Conservation (phyloP, 2,329 filamentous ascomycete species). For the Pseudocercospora vitis region DNA sequence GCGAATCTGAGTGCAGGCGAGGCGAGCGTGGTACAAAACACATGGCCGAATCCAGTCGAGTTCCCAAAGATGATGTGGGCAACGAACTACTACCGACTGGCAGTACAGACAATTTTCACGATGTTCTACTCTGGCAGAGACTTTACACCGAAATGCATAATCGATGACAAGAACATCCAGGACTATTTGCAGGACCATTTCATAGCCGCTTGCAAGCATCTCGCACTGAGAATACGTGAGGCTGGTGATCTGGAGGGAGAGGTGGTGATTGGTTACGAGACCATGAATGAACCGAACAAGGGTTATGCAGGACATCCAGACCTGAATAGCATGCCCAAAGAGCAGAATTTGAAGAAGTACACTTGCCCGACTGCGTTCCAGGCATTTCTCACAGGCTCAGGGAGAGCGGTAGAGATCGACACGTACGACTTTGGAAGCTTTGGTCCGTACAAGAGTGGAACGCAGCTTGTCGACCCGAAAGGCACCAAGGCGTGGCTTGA, state of each 20-base stretch:
- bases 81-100: slow-evolving; percentile 89
- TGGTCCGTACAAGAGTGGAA: slow-evolving; percentile 86
- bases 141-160: slow-evolving; percentile 93
- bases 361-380: slow-evolving; percentile 95
- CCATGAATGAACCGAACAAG: slow-evolving; percentile 89
- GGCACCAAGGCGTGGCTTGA: slow-evolving; percentile 79
- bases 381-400: slow-evolving; percentile 85
- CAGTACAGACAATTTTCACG: slow-evolving; percentile 87
- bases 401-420: slow-evolving; percentile 83
- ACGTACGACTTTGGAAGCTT: slow-evolving; percentile 93
- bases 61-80: slow-evolving; percentile 99
- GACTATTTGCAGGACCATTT: slow-evolving; percentile 91
- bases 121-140: slow-evolving; percentile 88
- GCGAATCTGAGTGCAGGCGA: slow-evolving; percentile 81
- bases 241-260: slow-evolving; percentile 85
- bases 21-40: slow-evolving; percentile 93
- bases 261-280: slow-evolving; percentile 93
- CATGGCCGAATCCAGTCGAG: slow-evolving; percentile 75
- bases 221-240: slow-evolving; percentile 82
- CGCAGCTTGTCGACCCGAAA: slow-evolving; percentile 79
- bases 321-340: slow-evolving; percentile 74
- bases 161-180: slow-evolving; percentile 93
- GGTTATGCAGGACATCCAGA: slow-evolving; percentile 83
- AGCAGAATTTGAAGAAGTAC: slow-evolving; percentile 89
- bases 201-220: slow-evolving; percentile 72